Evolutionary conservation across 495 filamentous ascomycete species (phyloP).

Genomic region (Trichodelitschia bisporula): DNA sequence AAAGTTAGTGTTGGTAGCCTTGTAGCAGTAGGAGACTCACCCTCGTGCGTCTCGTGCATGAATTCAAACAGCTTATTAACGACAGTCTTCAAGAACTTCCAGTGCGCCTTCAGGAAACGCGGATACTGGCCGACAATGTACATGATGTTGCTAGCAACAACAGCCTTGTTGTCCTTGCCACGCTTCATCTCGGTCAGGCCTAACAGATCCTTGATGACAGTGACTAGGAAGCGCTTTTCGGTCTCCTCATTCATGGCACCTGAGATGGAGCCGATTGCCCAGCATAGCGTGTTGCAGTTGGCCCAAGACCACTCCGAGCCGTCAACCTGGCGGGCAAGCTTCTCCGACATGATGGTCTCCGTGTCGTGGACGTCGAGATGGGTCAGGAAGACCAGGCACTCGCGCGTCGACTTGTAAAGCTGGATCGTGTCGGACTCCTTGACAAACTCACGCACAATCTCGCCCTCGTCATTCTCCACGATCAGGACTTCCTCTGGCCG

Average conservation of each 20-base stretch:
- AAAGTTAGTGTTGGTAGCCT: constrained; percentile 12
- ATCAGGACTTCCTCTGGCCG: constrained; percentile 95
- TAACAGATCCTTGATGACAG: constrained; percentile 96
- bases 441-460: constrained; percentile 96
- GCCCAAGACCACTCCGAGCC: constrained; percentile 95
- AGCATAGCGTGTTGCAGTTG: constrained; percentile 97
- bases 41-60: constrained; percentile 99
- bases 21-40: constrained; percentile 15
- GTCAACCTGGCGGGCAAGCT: constrained; percentile 82
- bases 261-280: constrained; percentile 97
- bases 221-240: constrained; percentile 92
- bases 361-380: constrained; percentile 95
- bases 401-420: constrained; percentile 94
- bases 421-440: constrained; percentile 99
- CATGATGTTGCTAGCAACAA: constrained; percentile 99
- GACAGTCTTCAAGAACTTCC: constrained; percentile 99
- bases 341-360: constrained; percentile 97
- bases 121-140: constrained; percentile 99
- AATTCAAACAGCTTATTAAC: constrained; percentile 99
- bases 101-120: constrained; percentile 92
- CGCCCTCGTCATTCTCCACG: constrained; percentile 96
- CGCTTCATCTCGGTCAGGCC: constrained; percentile 97
- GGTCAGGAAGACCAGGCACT: constrained; percentile 92
- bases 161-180: constrained; percentile 97
- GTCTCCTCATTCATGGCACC: constrained; percentile 99